Conservation (phyloP, 2,329 filamentous ascomycete species). For the Beauveria bassiana region DNA sequence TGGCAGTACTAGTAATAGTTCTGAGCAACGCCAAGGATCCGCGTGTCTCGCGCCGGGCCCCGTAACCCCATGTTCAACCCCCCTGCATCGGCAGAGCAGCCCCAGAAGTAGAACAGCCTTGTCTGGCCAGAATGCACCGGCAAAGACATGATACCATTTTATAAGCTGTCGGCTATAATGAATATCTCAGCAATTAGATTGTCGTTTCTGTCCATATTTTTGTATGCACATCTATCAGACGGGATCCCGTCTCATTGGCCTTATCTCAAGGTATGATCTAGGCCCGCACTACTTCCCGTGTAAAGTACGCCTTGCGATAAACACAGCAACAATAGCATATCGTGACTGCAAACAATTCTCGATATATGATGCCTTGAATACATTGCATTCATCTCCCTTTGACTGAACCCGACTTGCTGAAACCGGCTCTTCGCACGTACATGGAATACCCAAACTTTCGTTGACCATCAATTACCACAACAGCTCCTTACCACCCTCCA, state of each 20-base stretch:
- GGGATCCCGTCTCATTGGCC: not conserved
- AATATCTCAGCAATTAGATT: not conserved
- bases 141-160: not conserved
- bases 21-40: too few species aligned
- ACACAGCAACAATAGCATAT: not conserved
- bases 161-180: not conserved
- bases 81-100: not conserved
- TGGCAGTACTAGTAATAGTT: too few species aligned
- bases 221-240: not conserved
- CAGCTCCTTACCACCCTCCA: slow-evolving; percentile 23
- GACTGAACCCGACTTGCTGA: not conserved
- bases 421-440: not conserved
- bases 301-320: not conserved
- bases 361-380: not conserved
- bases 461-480: slow-evolving; percentile 14
- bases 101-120: not conserved
- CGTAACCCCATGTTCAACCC: not conserved
- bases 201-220: not conserved
- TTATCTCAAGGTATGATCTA: not conserved
- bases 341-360: not conserved
- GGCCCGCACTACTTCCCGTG: not conserved
- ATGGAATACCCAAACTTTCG: too few species aligned
- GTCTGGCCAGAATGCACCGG: not conserved
- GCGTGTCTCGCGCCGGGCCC: not conserved
- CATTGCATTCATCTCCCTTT: not conserved